Base-by-base conservation (phyloP, 177 flowering plant genomes). In the Tripterygium wilfordii region DNA sequence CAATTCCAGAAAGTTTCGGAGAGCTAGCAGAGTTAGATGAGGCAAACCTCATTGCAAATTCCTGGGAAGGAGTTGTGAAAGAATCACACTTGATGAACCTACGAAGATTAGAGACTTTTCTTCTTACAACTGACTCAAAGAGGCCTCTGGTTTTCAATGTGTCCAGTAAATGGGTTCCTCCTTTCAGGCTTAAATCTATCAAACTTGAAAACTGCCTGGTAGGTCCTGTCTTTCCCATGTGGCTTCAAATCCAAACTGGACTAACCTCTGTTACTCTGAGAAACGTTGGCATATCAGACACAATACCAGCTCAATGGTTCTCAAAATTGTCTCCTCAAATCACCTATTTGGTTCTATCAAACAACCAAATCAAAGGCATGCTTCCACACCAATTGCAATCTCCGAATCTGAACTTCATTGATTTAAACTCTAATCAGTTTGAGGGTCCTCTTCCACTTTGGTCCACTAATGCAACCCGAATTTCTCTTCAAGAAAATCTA, bases 1-100 rank as follows among this genome's bases (percentile, higher is more conserved):
- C 47, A 17, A 47, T 63, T 41, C 58, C 67, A 13, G 45, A 42
- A 43, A 47, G 58, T 41, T 17, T 57, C 10, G 67, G 67, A 1
- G 49, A 52, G 31, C 67, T 57, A 13, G 35, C 49, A n/a, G 17
- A 41, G 25, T 40, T 63, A 24, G 25, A 24, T 6, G 21, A 18
- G 2, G 22, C 37, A 1, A 6, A 28, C 21, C 49, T 53, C 4
- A 6, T 7, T 4, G 3, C 1, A 8, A 63, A 63, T 56, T 42
- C 55, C 5, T 53, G 58, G 67, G 21, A 19, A n/a, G 59, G 63
- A 3, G 12, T 36, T 1, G 1, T 62, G 12, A 23, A 51, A 5
- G 61, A 62, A 43, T 21, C 23, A 10, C 66, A 62, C 8, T 17
- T 62, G 23, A 6, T 19, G 10, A 56, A 55, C 16, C 53, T 56